These are phyloP conservation scores for Moniliella sp. DNA, from an alignment of 1,284 basidiomycete species.

Conservation along the genomic window DNA sequence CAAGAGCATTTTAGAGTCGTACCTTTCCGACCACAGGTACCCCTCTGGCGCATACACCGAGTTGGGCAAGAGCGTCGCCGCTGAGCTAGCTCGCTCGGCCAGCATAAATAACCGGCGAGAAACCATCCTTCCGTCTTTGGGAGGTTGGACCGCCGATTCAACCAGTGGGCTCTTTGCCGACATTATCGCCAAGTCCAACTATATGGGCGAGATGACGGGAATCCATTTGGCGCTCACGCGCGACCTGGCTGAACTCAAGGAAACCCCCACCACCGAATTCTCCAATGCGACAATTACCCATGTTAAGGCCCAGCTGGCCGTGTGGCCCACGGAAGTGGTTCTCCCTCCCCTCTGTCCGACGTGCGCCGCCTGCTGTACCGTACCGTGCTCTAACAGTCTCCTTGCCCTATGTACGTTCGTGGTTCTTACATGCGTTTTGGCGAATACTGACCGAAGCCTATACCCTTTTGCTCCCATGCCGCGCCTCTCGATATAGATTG, in stretches of 20 bases:
- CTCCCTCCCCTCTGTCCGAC: slow-evolving; percentile 42
- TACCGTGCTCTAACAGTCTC: slow-evolving; percentile 43
- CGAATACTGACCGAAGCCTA: no score
- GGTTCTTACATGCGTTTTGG: no score
- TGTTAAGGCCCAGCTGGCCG: slow-evolving; percentile 50
- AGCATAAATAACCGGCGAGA: slow-evolving; percentile 13
- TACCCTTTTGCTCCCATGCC: no score
- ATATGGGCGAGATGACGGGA: slow-evolving; percentile 55
- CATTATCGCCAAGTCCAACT: slow-evolving; percentile 22
- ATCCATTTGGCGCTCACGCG: slow-evolving; percentile 44
- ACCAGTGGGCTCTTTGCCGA: slow-evolving; percentile 18
- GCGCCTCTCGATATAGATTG: no score
- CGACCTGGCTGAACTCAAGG: slow-evolving; percentile 43
- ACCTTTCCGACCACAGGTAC: slow-evolving; percentile 14
- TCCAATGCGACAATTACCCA: slow-evolving; percentile 42
- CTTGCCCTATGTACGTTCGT: slow-evolving; percentile 6
- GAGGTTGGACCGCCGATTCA: slow-evolving; percentile 32
- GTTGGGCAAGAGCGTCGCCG: slow-evolving; percentile 24
- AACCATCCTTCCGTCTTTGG: slow-evolving; percentile 21
- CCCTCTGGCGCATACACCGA: slow-evolving; percentile 15
- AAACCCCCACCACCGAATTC: slow-evolving; percentile 44
- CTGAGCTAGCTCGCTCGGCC: slow-evolving; percentile 23
- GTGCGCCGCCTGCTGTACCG: slow-evolving; percentile 67
- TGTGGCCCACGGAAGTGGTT: no score
- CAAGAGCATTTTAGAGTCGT: slow-evolving; percentile 64